A percentile compares a stretch with the other conserved stretches of the same genome.
These are phyloP conservation scores for Neurospora discreta DNA, from an alignment of 495 filamentous ascomycete genomes.

Conservation along the genomic window DNA sequence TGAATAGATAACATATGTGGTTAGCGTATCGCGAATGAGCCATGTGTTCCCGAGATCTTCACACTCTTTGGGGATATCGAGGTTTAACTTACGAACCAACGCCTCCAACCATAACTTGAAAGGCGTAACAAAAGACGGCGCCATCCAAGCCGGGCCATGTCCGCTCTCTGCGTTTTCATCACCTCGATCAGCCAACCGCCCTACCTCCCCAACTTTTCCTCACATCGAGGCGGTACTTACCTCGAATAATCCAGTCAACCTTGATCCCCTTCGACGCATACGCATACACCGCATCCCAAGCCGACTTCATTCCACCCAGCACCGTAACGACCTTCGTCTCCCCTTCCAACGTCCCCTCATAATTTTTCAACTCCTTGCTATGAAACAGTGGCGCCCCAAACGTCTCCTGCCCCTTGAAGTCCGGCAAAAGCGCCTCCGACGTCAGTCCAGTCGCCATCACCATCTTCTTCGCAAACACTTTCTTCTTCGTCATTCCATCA, in stretches of 20 bases:
- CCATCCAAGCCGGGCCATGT: conserved; percentile 64
- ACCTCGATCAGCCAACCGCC: background rate
- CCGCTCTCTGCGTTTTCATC: conserved; percentile 40
- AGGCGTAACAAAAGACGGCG: conserved; percentile 40
- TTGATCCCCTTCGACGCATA: conserved; percentile 52
- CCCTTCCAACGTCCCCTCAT: conserved; percentile 16
- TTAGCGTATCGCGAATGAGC: background rate
- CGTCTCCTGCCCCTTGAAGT: conserved; percentile 24
- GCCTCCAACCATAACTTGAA: conserved; percentile 40
- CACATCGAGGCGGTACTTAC: conserved; percentile 13
- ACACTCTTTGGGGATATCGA: too few species aligned
- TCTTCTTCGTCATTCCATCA: background rate
- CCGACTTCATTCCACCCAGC: conserved; percentile 64
- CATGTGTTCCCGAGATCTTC: too few species aligned
- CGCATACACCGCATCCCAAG: conserved; percentile 64
- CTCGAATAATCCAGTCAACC: conserved; percentile 70
- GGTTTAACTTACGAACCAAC: conserved; percentile 47
- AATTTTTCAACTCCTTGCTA: conserved; percentile 39
- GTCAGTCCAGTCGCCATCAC: conserved; percentile 29
- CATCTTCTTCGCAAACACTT: conserved; percentile 19
- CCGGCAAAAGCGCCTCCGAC: conserved; percentile 27
- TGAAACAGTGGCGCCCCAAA: conserved; percentile 51
- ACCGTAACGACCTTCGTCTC: conserved; percentile 41
- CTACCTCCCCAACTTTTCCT: background rate
- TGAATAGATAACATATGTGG: background rate